Evolutionary conservation across 345 rosid genomes (phyloP), one percentile per base, ranked within the genome.

Genomic region (Turritis glabra): DNA sequence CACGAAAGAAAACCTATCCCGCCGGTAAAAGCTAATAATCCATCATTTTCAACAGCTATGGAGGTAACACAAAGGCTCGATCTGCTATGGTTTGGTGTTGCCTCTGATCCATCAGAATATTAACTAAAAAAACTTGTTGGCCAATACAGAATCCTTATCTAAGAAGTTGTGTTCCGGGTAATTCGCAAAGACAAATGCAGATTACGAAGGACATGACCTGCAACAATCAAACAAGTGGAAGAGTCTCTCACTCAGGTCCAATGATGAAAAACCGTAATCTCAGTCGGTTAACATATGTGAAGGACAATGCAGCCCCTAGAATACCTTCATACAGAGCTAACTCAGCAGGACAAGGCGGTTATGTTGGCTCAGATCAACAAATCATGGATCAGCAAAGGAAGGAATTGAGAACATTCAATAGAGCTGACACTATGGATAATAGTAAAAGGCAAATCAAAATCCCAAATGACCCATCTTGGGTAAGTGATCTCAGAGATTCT

Each of bases 391-490:
- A 69, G 58, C 71, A 77, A 32, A 65, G 23, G 50, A 44, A 40
- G 18, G 72, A 78, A 18, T 41, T 66, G 73, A 66, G 77, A 65
- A 18, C 64, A 10, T 78, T 72, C 69, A 64, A 32, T 37, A 72
- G 81, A 72, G 69, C 77, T 51, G 81, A 78, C 17, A 72, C 81
- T 2, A 78, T 78, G 81, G 81, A 33, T 29, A 71, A 19, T 30
- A 77, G 38, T 48, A 77, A 56, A 14, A 78, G 77, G 61, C 81
- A 66, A 72, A 50, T 33, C 64, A 78, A 67, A 72, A 50, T 72
- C 21, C 46, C 73, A 61, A 79, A 73, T 47, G 74, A 73, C 59
- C 59, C 22, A 21, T 79, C 81, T 22, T 78, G 74, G 77, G 78
- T 73, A 67, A 73, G 82, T 62, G 2, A 51, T 72, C 69, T 56